These are phyloP conservation scores for Talaromyces nanjingensis DNA, from an alignment of 495 filamentous ascomycete genomes.

Conservation along the genomic window DNA sequence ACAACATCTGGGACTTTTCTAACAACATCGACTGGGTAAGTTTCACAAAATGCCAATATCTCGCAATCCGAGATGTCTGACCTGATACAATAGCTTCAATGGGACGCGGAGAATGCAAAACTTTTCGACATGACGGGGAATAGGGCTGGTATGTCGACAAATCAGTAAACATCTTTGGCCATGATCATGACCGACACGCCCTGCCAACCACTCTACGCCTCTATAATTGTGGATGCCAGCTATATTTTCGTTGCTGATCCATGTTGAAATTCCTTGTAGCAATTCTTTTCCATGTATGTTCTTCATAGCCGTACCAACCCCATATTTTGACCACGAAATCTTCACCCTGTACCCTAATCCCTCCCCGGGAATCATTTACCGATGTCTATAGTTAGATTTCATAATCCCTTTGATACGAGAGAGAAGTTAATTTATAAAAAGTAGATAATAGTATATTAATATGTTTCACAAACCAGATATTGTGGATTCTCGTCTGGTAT, in stretches of 20 bases:
- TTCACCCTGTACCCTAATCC: neutral
- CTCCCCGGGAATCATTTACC: neutral
- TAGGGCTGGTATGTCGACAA: neutral
- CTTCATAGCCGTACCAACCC: neutral
- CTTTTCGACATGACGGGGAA: neutral
- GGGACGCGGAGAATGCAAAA: neutral
- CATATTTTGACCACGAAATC: too few species aligned
- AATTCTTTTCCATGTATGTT: neutral
- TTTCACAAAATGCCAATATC: neutral
- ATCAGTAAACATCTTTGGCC: neutral
- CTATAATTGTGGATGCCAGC: neutral
- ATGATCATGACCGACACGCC: neutral
- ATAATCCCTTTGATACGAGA: too few species aligned
- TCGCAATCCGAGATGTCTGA: neutral
- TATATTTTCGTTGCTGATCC: neutral
- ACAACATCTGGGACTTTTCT: neutral
- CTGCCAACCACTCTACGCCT: neutral
- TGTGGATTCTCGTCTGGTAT: too few species aligned
- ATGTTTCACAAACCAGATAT: too few species aligned
- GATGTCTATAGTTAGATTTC: too few species aligned
- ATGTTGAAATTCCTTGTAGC: neutral
- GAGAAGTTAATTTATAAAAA: too few species aligned
- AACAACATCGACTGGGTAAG: constrained; percentile 1
- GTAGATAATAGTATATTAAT: too few species aligned
- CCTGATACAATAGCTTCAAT: neutral